Base-by-base conservation (phyloP, 768 basidiomycete species). In the Tylopilus cervinicoccineus region DNA sequence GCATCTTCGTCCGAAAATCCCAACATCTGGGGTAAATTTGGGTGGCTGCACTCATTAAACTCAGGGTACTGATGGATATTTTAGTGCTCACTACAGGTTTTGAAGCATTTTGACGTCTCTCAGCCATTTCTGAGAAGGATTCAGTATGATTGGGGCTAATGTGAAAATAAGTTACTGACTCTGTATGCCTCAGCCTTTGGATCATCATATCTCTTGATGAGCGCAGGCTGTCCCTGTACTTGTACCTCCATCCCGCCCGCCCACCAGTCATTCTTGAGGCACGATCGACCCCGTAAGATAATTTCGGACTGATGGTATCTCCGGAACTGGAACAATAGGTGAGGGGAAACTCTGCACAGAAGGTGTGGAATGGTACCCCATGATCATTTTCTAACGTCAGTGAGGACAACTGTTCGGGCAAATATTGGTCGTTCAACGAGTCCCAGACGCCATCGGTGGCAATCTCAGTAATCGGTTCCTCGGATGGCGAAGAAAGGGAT, bases 271-370 rank as follows among this genome's bases (percentile, higher is more conserved):
- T 64, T 63, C n/a, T 68, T 68, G 31, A 73, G 57, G 6, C 62
- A 60, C 3, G 70, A 69, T 28, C 62, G 60, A 11, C 71, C 67
- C 14, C 62, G 68, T n/a, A 76, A 44, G 5, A 57, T 48, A 14
- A 80, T 61, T 14, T 80, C 74, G 1, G 76, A 76, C 43, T 76
- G 76, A 48, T 78, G 76, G 50, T 77, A 78, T 45, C 73, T 68
- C 38, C 65, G 68, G 45, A 77, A 79, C 78, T 79, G 23, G 17
- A 7, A 23, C 36, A 43, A 45, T 6, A 24, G 9, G 22, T 63
- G 20, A 63, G 58, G 28, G 17, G 3, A 4, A 6, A 37, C n/a
- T 5, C 16, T 9, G n/a, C 19, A 19, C n/a, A 31, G n/a, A 13
- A 13, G 20, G 4, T 6, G 14, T 22, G 27, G 14, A 23, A 22